Conservation (phyloP, 305 asterid species). For the Ajuga reptans region DNA sequence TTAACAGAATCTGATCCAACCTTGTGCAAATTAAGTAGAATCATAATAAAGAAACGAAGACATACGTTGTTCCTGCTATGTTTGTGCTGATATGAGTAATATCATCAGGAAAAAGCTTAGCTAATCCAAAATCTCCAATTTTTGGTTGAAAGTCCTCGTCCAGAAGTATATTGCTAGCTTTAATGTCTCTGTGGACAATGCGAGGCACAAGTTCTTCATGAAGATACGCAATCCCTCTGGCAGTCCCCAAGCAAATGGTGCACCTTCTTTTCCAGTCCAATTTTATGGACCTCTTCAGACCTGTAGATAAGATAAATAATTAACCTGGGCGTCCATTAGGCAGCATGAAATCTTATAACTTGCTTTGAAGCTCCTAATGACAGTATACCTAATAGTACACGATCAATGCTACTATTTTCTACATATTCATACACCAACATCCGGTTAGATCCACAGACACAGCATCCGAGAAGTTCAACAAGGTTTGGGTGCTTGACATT, state of each 20-base stretch:
- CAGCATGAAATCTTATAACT: neutral
- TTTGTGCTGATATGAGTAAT: constrained; percentile 88
- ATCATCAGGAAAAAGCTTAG: constrained; percentile 80
- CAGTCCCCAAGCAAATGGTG: constrained; percentile 69
- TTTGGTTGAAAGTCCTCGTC: constrained; percentile 59
- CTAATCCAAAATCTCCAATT: constrained; percentile 94
- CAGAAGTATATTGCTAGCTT: constrained; percentile 85
- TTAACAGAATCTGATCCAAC: neutral
- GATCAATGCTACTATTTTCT: constrained; percentile 76
- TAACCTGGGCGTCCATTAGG: constrained; percentile 15
- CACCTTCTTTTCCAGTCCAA: constrained; percentile 66
- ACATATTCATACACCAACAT: constrained; percentile 74
- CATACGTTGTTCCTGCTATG: constrained; percentile 92
- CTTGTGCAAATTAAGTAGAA: neutral
- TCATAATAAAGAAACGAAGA: constrained; percentile 19
- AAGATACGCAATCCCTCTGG: constrained; percentile 74
- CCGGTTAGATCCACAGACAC: constrained; percentile 55
- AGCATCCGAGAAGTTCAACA: constrained; percentile 76
- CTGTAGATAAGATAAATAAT: constrained; percentile 30
- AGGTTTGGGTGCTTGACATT: constrained; percentile 81
- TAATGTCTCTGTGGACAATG: constrained; percentile 83
- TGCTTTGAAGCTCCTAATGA: constrained; percentile 14
- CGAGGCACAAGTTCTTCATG: constrained; percentile 76
- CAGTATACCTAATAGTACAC: constrained; percentile 56
- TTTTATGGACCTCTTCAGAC: constrained; percentile 35